Conservation (phyloP, 192 early-diverging fungal genomes). For the Allomyces arbusculus region DNA sequence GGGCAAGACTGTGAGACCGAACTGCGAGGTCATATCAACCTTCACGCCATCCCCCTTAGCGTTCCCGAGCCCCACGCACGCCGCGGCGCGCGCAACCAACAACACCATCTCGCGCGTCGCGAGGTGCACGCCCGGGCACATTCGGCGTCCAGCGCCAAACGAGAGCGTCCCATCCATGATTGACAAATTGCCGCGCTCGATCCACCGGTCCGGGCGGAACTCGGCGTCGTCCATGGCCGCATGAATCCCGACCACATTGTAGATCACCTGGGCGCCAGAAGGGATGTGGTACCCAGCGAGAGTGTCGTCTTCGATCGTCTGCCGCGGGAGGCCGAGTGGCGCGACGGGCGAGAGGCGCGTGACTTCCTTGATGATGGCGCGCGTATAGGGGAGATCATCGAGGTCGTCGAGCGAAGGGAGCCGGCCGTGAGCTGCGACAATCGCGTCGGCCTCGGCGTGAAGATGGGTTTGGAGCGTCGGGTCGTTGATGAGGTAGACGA, state of each 20-base stretch:
- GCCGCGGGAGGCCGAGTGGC: neutral
- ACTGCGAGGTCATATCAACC: neutral
- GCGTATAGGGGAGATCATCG: neutral
- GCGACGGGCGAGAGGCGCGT: neutral
- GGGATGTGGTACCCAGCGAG: neutral
- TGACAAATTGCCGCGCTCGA: too few relatives aligned
- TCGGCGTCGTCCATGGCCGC: neutral
- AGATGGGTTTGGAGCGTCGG: too few relatives aligned
- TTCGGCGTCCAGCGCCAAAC: neutral
- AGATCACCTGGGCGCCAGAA: neutral
- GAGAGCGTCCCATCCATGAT: neutral
- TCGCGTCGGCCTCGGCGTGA: too few relatives aligned
- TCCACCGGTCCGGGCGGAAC: neutral
- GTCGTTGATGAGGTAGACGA: too few relatives aligned
- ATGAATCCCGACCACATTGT: neutral
- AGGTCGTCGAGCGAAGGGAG: neutral
- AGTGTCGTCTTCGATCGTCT: neutral
- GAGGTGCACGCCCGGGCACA: neutral
- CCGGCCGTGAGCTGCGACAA: too few relatives aligned
- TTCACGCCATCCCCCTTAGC: neutral
- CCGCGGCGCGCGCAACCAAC: too few relatives aligned
- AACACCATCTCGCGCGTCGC: neutral
- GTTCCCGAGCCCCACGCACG: neutral
- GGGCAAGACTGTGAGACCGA: neutral
- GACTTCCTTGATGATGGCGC: neutral